These are phyloP conservation scores for Hemisphaericaspora lyxosophila DNA, from an alignment of 1,139 yeast species.

Conservation along the genomic window DNA sequence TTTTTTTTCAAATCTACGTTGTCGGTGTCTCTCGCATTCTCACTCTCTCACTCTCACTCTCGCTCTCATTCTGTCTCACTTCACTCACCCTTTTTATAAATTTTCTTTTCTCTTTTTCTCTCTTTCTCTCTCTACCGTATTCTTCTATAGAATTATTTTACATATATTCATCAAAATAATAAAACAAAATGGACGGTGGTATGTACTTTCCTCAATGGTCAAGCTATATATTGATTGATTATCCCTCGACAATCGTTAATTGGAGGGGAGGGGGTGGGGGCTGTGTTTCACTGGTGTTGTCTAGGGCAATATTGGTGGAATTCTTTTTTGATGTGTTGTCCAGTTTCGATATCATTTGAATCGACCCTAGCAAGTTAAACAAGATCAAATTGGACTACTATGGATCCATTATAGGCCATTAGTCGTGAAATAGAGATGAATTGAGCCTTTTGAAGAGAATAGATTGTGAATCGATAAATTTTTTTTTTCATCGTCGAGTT, in stretches of 20 bases:
- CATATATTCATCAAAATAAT: conserved; percentile 3
- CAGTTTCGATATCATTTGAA: neutral
- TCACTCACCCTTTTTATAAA: conserved; percentile 6
- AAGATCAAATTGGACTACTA: too few relatives aligned
- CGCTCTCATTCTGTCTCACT: too few relatives aligned
- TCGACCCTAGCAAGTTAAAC: too few relatives aligned
- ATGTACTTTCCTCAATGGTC: conserved; percentile 24
- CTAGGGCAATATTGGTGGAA: neutral
- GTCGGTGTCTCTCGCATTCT: neutral
- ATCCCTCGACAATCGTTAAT: neutral
- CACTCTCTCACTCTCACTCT: neutral
- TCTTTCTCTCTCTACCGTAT: conserved; percentile 1
- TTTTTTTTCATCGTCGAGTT: too few relatives aligned
- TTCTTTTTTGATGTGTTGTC: conserved; percentile 5
- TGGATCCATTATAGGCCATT: too few relatives aligned
- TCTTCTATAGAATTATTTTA: conserved; percentile 6
- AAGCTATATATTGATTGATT: neutral
- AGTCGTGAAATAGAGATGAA: too few relatives aligned
- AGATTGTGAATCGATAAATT: too few relatives aligned
- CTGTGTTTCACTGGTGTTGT: neutral
- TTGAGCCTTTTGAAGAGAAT: too few relatives aligned
- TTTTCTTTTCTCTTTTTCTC: conserved; percentile 6
- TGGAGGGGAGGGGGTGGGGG: neutral
- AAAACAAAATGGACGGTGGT: conserved; percentile 47
- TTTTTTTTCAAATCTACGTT: conserved; percentile 16